A percentile compares a stretch with the other conserved stretches of the same genome.
These are phyloP conservation scores for Beauveria sp. DNA, from an alignment of 2,329 filamentous ascomycete genomes.

Conservation along the genomic window DNA sequence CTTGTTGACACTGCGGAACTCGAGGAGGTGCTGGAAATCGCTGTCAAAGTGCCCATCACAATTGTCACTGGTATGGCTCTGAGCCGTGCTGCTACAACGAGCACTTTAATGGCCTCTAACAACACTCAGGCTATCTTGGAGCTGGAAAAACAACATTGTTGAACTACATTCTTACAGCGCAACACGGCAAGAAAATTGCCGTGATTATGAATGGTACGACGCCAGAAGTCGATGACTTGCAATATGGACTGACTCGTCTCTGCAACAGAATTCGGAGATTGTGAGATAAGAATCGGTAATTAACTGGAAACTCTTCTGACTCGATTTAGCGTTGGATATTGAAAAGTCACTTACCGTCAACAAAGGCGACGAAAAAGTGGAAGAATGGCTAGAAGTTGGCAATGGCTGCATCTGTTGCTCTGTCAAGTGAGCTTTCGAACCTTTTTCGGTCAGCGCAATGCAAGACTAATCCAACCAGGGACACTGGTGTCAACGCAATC, in stretches of 20 bases:
- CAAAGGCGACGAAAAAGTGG: conserved; percentile 71
- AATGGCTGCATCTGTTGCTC: conserved; percentile 98
- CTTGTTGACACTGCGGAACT: conserved; percentile 42
- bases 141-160: conserved; percentile 92
- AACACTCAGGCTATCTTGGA: conserved; percentile 72
- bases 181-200: conserved; percentile 96
- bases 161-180: conserved; percentile 90
- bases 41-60: conserved; percentile 70
- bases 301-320: background rate
- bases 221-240: conserved; percentile 12
- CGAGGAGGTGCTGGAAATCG: conserved; percentile 34
- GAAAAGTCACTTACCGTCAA: conserved; percentile 93
- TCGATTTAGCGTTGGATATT: conserved; percentile 70
- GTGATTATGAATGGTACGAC: conserved; percentile 81
- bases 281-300: conserved; percentile 37
- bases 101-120: background rate
- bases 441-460: background rate
- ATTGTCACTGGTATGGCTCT: conserved; percentile 64
- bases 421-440: conserved; percentile 58
- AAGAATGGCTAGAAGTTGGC: conserved; percentile 92
- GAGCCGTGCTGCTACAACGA: background rate
- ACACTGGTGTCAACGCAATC: conserved; percentile 88
- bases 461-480: conserved; percentile 42
- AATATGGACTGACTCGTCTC: background rate
- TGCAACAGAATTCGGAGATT: conserved; percentile 67